These are phyloP conservation scores for Penicillium polonicum DNA, from an alignment of 2,329 filamentous ascomycete genomes.

Conservation along the genomic window DNA sequence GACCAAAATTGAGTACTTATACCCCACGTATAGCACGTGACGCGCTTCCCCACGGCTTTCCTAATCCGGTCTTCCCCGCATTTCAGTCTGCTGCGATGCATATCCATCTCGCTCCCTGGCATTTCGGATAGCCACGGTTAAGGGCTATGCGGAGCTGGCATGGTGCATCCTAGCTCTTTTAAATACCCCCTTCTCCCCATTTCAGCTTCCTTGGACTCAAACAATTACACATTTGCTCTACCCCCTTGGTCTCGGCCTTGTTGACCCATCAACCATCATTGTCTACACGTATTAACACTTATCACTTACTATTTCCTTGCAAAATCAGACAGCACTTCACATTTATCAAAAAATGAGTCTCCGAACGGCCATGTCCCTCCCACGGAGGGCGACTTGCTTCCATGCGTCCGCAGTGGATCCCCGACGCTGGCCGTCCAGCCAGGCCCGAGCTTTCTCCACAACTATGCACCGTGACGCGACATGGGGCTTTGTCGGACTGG, in stretches of 20 bases:
- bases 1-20: not conserved
- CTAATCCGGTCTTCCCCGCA: slow-evolving; percentile 13
- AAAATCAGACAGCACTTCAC: not conserved
- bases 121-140: slow-evolving; percentile 20
- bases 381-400: slow-evolving; percentile 9
- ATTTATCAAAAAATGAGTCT: slow-evolving; percentile 14
- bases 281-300: not conserved
- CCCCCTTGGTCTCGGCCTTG: not conserved
- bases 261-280: not conserved
- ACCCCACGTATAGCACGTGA: slow-evolving; percentile 13
- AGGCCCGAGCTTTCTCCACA: slow-evolving; percentile 46
- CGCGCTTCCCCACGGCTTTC: slow-evolving; percentile 9
- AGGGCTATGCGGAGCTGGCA: not conserved
- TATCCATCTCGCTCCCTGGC: not conserved
- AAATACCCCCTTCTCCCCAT: not conserved
- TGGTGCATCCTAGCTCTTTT: not conserved
- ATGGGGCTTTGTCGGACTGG: slow-evolving; percentile 61
- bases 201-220: not conserved
- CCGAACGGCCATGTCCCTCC: slow-evolving; percentile 8
- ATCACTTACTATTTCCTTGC: not conserved
- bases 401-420: slow-evolving; percentile 3
- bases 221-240: not conserved
- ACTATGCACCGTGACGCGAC: slow-evolving; percentile 48
- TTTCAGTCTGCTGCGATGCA: not conserved
- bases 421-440: slow-evolving; percentile 19